Conservation (phyloP, 1,284 basidiomycete species). For the Anthracocystis walkeri region DNA sequence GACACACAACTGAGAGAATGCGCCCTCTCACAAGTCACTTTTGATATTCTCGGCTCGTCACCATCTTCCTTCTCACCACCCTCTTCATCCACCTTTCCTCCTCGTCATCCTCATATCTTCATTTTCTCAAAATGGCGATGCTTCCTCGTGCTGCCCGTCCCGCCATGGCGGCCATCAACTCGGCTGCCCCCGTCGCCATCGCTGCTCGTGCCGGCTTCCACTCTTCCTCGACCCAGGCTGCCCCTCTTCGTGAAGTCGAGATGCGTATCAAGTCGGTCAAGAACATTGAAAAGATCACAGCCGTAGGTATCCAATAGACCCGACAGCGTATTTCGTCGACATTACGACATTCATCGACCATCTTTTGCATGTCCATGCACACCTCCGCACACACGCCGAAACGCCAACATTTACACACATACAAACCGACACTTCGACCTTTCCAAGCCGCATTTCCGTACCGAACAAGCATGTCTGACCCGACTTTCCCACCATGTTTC, state of each 20-base stretch:
- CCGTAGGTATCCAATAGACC: conserved; percentile 74
- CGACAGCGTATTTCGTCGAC: neutral
- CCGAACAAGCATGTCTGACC: conserved; percentile 14
- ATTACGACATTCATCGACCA: conserved; percentile 5
- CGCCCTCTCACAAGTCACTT: neutral
- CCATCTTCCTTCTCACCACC: conserved; percentile 7
- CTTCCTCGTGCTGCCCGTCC: conserved; percentile 60
- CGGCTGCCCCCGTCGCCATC: conserved; percentile 44
- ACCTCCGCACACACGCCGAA: neutral
- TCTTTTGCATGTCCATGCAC: neutral
- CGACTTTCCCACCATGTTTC: neutral
- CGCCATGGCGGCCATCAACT: conserved; percentile 50
- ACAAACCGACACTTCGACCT: too few relatives aligned
- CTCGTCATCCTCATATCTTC: neutral
- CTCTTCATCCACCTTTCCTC: conserved; percentile 7
- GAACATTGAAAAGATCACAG: conserved; percentile 98
- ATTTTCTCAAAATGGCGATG: conserved; percentile 57
- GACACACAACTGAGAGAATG: neutral
- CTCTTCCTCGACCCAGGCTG: conserved; percentile 81
- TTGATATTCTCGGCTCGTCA: conserved; percentile 14
- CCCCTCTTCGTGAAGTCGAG: conserved; percentile 97
- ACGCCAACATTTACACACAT: neutral
- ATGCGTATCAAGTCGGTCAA: conserved; percentile 94
- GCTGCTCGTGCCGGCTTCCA: conserved; percentile 65
- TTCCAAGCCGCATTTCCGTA: neutral